Conservation (phyloP, 495 filamentous ascomycete species). For the Penicillium pulvis region DNA sequence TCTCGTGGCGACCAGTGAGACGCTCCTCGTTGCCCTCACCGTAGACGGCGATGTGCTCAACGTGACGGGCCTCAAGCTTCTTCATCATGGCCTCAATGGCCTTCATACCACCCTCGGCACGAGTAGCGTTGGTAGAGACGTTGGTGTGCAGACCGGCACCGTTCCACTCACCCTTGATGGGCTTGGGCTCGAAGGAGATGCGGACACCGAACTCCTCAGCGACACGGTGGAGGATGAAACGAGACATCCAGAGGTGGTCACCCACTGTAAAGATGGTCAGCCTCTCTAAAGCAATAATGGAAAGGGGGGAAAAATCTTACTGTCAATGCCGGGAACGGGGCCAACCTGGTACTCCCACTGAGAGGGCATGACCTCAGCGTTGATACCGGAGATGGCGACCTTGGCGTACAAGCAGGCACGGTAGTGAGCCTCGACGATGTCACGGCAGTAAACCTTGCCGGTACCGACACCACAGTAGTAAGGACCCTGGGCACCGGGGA, state of each 20-base stretch:
- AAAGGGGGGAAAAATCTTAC: slow-evolving; percentile 44
- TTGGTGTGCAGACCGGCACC: slow-evolving; percentile 97
- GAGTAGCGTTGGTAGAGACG: slow-evolving; percentile 86
- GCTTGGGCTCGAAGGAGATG: slow-evolving; percentile 97
- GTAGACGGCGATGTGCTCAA: slow-evolving; percentile 96
- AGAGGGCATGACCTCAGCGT: slow-evolving; percentile 97
- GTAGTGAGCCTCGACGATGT: slow-evolving; percentile 98
- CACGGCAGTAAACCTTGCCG: slow-evolving; percentile 96
- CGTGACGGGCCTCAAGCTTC: slow-evolving; percentile 85
- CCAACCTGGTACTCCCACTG: slow-evolving; percentile 99
- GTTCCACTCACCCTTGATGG: slow-evolving; percentile 99
- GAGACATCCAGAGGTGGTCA: slow-evolving; percentile 96
- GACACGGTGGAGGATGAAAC: slow-evolving; percentile 94
- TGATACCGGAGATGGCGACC: slow-evolving; percentile 96
- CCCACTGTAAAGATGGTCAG: slow-evolving; percentile 63
- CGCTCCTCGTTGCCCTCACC: slow-evolving; percentile 91
- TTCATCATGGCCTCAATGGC: slow-evolving; percentile 81
- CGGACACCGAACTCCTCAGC: slow-evolving; percentile 96
- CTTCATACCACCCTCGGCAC: slow-evolving; percentile 93
- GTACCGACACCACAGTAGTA: slow-evolving; percentile 99
- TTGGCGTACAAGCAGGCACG: slow-evolving; percentile 91
- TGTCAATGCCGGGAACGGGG: slow-evolving; percentile 86
- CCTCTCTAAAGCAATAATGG: slow-evolving; percentile 3
- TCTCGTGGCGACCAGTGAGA: slow-evolving; percentile 96
- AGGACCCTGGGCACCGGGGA: slow-evolving; percentile 93